A percentile compares a stretch with the other conserved stretches of the same genome.
Evolutionary conservation across 768 basidiomycete genomes (phyloP).

Genomic region (Heimioporus sp.): DNA sequence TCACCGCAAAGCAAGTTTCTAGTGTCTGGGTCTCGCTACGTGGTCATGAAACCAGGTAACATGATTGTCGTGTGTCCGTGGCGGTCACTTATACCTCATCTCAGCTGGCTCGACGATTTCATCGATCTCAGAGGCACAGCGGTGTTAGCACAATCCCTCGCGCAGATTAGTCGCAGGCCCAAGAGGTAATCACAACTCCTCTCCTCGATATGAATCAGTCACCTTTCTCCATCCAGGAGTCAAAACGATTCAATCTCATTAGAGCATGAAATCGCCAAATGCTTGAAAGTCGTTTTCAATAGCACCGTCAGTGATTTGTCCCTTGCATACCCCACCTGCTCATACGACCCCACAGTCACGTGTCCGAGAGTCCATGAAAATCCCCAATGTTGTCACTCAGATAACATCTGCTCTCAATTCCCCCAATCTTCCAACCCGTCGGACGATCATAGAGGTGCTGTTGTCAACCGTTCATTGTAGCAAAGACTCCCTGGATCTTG

Average conservation of each 20-base stretch:
- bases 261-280: slow-evolving; percentile 89
- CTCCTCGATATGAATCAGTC: neutral
- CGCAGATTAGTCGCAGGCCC: slow-evolving; percentile 72
- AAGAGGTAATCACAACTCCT: slow-evolving; percentile 48
- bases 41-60: slow-evolving; percentile 77
- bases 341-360: slow-evolving; percentile 46
- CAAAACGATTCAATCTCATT: slow-evolving; percentile 59
- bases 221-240: slow-evolving; percentile 11
- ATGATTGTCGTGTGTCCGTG: slow-evolving; percentile 4
- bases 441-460: slow-evolving; percentile 76
- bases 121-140: slow-evolving; percentile 77
- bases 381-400: slow-evolving; percentile 71
- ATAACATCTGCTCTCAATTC: slow-evolving; percentile 82
- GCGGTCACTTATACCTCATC: slow-evolving; percentile 15
- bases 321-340: neutral
- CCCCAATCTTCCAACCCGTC: slow-evolving; percentile 74
- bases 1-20: slow-evolving; percentile 77
- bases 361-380: slow-evolving; percentile 69
- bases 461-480: slow-evolving; percentile 69
- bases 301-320: slow-evolving; percentile 41
- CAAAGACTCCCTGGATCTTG: slow-evolving; percentile 58
- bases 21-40: slow-evolving; percentile 76
- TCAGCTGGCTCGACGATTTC: slow-evolving; percentile 80
- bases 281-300: slow-evolving; percentile 81
- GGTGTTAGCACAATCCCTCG: slow-evolving; percentile 76